phyloP scores from a whole-genome alignment of 148 eudicot genomes.

The Gaultheria prostrata region DNA sequence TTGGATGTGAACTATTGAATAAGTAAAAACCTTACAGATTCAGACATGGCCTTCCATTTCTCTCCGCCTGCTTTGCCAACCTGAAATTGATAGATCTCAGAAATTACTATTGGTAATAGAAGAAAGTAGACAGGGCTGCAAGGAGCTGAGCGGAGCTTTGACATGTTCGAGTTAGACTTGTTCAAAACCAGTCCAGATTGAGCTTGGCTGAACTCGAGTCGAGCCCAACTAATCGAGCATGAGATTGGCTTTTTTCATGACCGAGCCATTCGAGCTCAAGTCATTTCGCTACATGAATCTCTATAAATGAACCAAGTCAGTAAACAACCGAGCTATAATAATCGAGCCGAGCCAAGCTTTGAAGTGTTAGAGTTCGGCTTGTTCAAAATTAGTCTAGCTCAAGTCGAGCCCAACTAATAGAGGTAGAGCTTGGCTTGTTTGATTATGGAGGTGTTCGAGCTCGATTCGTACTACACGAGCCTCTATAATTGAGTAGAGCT shows the following conservation, averaged over 20 bases:
- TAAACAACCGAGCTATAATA: background rate
- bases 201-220: background rate
- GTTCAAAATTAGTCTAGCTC: background rate
- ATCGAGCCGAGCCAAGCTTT: background rate
- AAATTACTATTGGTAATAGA: background rate
- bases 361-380: background rate
- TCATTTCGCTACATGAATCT: background rate
- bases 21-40: constrained; percentile 17
- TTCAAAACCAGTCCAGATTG: background rate
- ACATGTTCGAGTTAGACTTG: background rate
- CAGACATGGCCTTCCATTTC: constrained; percentile 29
- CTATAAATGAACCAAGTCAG: background rate
- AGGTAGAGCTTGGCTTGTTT: background rate
- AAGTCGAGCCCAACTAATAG: background rate
- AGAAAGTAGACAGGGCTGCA: background rate
- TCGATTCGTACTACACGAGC: background rate
- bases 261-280: background rate
- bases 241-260: background rate
- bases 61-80: constrained; percentile 27
- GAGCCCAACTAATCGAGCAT: background rate
- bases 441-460: background rate
- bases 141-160: background rate
- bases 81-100: constrained; percentile 11
- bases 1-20: background rate
- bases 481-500: background rate